A percentile compares a stretch with the other conserved stretches of the same genome.
Conservation (phyloP, 2,329 filamentous ascomycete genomes). For the Xylariaceae sp. region DNA sequence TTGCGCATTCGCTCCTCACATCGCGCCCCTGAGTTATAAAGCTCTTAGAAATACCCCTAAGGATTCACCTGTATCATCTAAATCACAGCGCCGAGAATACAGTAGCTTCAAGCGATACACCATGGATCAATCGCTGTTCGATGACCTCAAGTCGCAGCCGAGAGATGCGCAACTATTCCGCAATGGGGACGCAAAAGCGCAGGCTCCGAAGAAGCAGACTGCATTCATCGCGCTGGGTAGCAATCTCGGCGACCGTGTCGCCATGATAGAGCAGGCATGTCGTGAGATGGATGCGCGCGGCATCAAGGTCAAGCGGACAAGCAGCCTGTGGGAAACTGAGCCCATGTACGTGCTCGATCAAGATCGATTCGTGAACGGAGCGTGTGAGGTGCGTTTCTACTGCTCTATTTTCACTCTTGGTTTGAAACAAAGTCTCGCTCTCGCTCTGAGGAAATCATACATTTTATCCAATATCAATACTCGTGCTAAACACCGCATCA, state of each 20-base stretch:
- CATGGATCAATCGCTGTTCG: constrained; percentile 34
- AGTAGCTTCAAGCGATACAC: constrained; percentile 27
- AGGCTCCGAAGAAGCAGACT: constrained; percentile 43
- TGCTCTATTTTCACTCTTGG: background rate
- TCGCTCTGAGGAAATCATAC: too few species aligned
- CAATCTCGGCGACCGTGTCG: constrained; percentile 86
- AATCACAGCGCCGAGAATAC: constrained; percentile 18
- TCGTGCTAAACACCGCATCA: constrained; percentile 45
- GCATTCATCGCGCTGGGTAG: constrained; percentile 91
- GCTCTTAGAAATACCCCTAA: background rate
- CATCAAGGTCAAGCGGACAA: constrained; percentile 79
- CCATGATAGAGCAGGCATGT: constrained; percentile 85
- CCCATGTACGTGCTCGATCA: constrained; percentile 97
- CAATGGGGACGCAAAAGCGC: constrained; percentile 36
- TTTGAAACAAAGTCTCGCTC: background rate
- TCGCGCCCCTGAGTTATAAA: constrained; percentile 10
- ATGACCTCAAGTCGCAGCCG: constrained; percentile 24
- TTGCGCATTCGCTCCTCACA: constrained; percentile 2
- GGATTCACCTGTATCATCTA: background rate
- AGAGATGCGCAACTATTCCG: constrained; percentile 24
- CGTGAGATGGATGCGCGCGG: constrained; percentile 74
- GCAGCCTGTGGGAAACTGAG: constrained; percentile 89
- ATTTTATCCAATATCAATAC: background rate
- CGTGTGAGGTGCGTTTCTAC: constrained; percentile 71
- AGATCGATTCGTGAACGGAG: constrained; percentile 87